A percentile compares a stretch with the other conserved stretches of the same genome.
Conservation (phyloP, 805 yeast genomes). For the Ogataea pilisensis region DNA sequence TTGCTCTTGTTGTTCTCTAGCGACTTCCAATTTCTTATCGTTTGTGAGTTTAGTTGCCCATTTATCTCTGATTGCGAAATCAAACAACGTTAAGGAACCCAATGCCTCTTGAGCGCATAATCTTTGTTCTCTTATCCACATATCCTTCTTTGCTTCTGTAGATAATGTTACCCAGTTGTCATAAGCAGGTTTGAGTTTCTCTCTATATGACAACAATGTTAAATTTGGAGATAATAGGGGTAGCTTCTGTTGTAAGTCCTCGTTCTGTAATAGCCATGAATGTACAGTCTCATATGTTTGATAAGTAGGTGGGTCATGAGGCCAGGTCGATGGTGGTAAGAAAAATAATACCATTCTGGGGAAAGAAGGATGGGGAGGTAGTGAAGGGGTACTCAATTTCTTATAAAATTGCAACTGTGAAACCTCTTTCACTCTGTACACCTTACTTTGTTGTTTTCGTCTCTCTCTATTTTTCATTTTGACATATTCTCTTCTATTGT, state of each 20-base stretch:
- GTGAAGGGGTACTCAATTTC: conserved; percentile 33
- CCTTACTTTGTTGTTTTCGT: conserved; percentile 41
- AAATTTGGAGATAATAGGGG: conserved; percentile 13
- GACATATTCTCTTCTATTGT: conserved; percentile 46
- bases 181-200: conserved; percentile 40
- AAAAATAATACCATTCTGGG: conserved; percentile 46
- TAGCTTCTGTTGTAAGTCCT: conserved; percentile 19
- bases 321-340: conserved; percentile 44
- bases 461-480: conserved; percentile 41
- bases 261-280: conserved; percentile 18
- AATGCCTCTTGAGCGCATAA: conserved; percentile 42
- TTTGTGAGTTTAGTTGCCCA: conserved; percentile 30
- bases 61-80: conserved; percentile 38
- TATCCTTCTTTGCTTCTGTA: conserved; percentile 33
- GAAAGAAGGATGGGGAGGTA: conserved; percentile 44
- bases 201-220: conserved; percentile 21
- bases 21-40: conserved; percentile 17
- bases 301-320: conserved; percentile 48
- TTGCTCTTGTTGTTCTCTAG: conserved; percentile 4
- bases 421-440: conserved; percentile 36
- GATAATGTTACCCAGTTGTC: conserved; percentile 41
- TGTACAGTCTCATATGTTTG: conserved; percentile 37
- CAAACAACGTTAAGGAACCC: conserved; percentile 38
- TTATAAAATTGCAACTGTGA: conserved; percentile 34
- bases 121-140: conserved; percentile 43